These are phyloP conservation scores for Rhipidocladum racemiflorum DNA, from an alignment of 176 grass and related monocot genomes.

Conservation along the genomic window DNA sequence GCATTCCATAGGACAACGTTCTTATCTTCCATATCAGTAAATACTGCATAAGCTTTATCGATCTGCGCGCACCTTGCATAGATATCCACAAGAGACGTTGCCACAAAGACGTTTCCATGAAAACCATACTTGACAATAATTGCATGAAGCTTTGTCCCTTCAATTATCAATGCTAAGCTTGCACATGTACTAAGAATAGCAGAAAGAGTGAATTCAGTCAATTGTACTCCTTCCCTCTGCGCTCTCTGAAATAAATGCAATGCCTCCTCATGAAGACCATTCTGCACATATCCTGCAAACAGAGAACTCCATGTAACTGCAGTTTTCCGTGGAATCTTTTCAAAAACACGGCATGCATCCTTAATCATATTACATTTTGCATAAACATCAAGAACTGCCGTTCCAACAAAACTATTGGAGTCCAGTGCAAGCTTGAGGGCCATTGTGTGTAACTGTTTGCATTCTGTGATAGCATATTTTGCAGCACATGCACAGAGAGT, in stretches of 20 bases:
- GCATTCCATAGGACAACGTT: constrained; percentile 53
- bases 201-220: constrained; percentile 58
- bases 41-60: constrained; percentile 43
- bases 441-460: constrained; percentile 47
- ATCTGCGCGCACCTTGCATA: constrained; percentile 50
- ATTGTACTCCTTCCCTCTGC: constrained; percentile 29
- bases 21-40: constrained; percentile 34
- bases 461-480: constrained; percentile 36
- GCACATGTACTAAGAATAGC: constrained; percentile 47
- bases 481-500: constrained; percentile 53
- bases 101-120: constrained; percentile 43
- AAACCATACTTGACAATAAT: constrained; percentile 37
- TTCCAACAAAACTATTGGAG: constrained; percentile 47
- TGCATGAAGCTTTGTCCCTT: constrained; percentile 51
- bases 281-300: constrained; percentile 50
- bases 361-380: constrained; percentile 53
- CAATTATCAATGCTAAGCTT: constrained; percentile 42
- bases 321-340: constrained; percentile 53
- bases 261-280: constrained; percentile 52
- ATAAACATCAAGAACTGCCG: constrained; percentile 51
- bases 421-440: constrained; percentile 41
- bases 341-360: constrained; percentile 40
- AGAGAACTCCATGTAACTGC: constrained; percentile 57
- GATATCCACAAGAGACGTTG: constrained; percentile 47
- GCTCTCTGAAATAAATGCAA: constrained; percentile 27